Conservation (phyloP, 768 basidiomycete genomes). For the Tulasnella sp. region DNA sequence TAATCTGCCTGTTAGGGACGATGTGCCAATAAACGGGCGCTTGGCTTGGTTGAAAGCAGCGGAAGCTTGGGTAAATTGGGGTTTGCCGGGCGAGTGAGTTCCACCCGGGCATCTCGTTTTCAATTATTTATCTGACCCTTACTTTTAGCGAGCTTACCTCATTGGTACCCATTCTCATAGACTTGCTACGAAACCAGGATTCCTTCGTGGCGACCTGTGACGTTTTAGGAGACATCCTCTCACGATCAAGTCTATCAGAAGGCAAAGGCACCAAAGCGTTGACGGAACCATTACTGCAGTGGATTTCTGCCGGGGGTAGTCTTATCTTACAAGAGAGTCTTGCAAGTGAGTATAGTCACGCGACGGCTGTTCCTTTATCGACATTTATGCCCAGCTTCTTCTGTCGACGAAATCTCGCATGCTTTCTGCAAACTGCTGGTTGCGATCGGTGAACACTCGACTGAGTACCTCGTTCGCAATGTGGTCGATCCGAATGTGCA, state of each 20-base stretch:
- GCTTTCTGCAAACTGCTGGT: conserved; percentile 71
- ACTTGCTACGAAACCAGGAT: conserved; percentile 42
- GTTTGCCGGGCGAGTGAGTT: conserved; percentile 53
- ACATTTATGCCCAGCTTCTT: conserved; percentile 26
- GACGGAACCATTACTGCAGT: conserved; percentile 77
- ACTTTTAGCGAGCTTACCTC: conserved; percentile 50
- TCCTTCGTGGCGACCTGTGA: conserved; percentile 54
- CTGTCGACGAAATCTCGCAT: conserved; percentile 45
- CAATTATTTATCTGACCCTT: not conserved
- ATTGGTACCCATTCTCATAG: conserved; percentile 38
- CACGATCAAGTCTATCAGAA: conserved; percentile 56
- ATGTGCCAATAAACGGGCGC: conserved; percentile 5
- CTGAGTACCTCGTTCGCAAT: conserved; percentile 57
- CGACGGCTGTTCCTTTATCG: not conserved
- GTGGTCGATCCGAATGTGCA: conserved; percentile 45
- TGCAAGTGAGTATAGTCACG: conserved; percentile 30
- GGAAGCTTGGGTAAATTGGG: conserved; percentile 64
- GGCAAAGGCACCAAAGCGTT: conserved; percentile 57
- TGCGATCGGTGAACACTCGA: conserved; percentile 78
- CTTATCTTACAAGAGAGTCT: conserved; percentile 33
- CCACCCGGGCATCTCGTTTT: not conserved
- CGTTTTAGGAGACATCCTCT: conserved; percentile 64
- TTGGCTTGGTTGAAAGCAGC: conserved; percentile 25
- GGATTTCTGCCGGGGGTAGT: conserved; percentile 49
- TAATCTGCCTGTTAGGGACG: conserved; percentile 29